Evolutionary conservation across 1,284 basidiomycete genomes (phyloP).

Genomic region (Sphagnurus paluster): DNA sequence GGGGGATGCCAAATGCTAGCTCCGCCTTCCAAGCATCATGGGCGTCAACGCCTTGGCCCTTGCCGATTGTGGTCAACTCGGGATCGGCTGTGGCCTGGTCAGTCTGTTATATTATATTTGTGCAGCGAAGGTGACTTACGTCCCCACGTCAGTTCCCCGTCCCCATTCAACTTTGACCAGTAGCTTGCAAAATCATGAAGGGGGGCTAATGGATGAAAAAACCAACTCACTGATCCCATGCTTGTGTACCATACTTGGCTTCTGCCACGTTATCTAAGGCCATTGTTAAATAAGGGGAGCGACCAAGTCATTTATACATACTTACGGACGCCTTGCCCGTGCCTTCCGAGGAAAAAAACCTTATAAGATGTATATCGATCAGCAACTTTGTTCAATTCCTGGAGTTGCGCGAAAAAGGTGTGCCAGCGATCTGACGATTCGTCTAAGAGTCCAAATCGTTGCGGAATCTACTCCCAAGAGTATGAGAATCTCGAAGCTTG

Average conservation of each 20-base stretch:
- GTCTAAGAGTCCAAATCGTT: slow-evolving; percentile 64
- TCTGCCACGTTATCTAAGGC: slow-evolving; percentile 71
- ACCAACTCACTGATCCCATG: slow-evolving; percentile 56
- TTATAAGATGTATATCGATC: slow-evolving; percentile 50
- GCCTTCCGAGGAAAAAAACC: slow-evolving; percentile 65
- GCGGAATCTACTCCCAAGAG: too few species aligned
- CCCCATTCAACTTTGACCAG: slow-evolving; percentile 71
- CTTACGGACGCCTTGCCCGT: slow-evolving; percentile 70
- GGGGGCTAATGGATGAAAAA: neutral
- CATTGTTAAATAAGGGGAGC: neutral
- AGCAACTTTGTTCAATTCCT: slow-evolving; percentile 44
- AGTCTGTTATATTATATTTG: neutral
- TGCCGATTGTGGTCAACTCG: slow-evolving; percentile 66
- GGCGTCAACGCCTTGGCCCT: slow-evolving; percentile 60
- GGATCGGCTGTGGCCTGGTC: slow-evolving; percentile 65
- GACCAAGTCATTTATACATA: neutral
- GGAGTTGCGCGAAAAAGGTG: slow-evolving; percentile 43
- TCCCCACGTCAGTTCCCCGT: slow-evolving; percentile 78
- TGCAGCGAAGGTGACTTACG: slow-evolving; percentile 44
- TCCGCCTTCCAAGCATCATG: slow-evolving; percentile 63
- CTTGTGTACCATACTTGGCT: slow-evolving; percentile 65
- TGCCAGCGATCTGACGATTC: slow-evolving; percentile 52
- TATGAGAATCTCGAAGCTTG: too few species aligned
- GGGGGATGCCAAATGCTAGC: slow-evolving; percentile 48
- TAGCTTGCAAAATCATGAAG: slow-evolving; percentile 36